These are phyloP conservation scores for Carex pumila DNA, from an alignment of 176 grass and related monocot species.

Conservation along the genomic window DNA sequence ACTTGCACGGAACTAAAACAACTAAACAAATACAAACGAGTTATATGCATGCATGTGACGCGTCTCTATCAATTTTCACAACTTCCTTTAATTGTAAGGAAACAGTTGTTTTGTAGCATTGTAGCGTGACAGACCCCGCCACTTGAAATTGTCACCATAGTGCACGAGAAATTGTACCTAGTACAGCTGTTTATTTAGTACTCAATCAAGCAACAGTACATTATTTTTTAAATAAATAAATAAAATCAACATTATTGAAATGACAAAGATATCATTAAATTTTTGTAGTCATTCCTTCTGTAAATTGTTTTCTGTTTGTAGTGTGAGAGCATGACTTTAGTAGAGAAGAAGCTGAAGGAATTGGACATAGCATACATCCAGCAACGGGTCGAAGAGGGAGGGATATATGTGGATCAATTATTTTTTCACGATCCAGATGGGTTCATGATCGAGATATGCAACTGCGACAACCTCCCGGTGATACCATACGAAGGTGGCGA, in stretches of 20 bases:
- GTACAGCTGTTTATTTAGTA: background rate
- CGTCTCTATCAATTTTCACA: background rate
- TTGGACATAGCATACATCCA: constrained; percentile 41
- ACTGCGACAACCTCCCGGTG: constrained; percentile 76
- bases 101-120: background rate
- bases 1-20: constrained; percentile 1
- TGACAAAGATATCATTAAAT: background rate
- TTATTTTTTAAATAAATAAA: background rate
- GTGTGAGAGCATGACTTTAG: constrained; percentile 69
- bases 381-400: constrained; percentile 57
- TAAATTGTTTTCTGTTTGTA: background rate
- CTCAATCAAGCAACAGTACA: background rate
- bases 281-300: background rate
- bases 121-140: background rate
- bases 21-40: background rate
- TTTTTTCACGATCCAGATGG: constrained; percentile 95
- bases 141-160: background rate
- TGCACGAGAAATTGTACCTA: background rate
- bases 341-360: constrained; percentile 65
- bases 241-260: background rate
- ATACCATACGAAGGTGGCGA: constrained; percentile 27
- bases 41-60: background rate
- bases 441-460: constrained; percentile 95
- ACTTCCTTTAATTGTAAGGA: background rate
- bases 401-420: constrained; percentile 72